These are phyloP conservation scores for Plenodomus tracheiphilus DNA, from an alignment of 2,329 filamentous ascomycete genomes.

Conservation along the genomic window DNA sequence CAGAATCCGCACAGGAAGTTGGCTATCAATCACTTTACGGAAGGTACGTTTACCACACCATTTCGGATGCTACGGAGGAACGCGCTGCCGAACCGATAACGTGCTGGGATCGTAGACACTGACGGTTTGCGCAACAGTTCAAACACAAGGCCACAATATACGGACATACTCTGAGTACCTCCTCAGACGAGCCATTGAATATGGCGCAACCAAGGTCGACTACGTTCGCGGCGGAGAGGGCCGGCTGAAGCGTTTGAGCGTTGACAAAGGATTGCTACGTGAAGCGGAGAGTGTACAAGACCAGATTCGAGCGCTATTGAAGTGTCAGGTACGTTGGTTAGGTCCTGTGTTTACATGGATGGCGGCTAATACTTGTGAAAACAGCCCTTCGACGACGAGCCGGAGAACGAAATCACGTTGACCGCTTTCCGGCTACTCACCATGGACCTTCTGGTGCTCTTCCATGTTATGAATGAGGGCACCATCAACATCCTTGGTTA, in stretches of 20 bases:
- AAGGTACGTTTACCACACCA: constrained; percentile 64
- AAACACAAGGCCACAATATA: constrained; percentile 94
- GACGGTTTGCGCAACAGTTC: constrained; percentile 65
- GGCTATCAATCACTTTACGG: constrained; percentile 87
- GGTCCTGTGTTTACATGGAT: not conserved
- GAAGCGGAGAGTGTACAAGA: constrained; percentile 90
- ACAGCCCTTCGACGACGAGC: constrained; percentile 82
- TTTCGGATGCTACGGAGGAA: not conserved
- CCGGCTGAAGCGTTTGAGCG: constrained; percentile 78
- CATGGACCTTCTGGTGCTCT: constrained; percentile 84
- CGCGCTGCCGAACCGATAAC: too few species aligned
- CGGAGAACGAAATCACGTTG: constrained; percentile 94
- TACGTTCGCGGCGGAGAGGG: constrained; percentile 84
- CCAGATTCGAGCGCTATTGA: constrained; percentile 81
- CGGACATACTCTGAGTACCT: constrained; percentile 89
- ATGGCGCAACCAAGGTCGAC: constrained; percentile 81
- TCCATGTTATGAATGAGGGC: constrained; percentile 94
- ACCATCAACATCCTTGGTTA: constrained; percentile 94
- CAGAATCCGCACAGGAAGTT: constrained; percentile 76
- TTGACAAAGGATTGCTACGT: constrained; percentile 89
- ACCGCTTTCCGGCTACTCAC: constrained; percentile 92
- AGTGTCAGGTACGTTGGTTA: constrained; percentile 80
- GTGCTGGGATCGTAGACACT: constrained; percentile 27
- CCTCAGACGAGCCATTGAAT: constrained; percentile 78
- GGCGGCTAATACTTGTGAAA: constrained; percentile 3